Percentiles rank a stretch among this genome's conserved stretches.
Evolutionary conservation across 2,329 filamentous ascomycete genomes (phyloP).

Genomic region (Penicillium sp.): DNA sequence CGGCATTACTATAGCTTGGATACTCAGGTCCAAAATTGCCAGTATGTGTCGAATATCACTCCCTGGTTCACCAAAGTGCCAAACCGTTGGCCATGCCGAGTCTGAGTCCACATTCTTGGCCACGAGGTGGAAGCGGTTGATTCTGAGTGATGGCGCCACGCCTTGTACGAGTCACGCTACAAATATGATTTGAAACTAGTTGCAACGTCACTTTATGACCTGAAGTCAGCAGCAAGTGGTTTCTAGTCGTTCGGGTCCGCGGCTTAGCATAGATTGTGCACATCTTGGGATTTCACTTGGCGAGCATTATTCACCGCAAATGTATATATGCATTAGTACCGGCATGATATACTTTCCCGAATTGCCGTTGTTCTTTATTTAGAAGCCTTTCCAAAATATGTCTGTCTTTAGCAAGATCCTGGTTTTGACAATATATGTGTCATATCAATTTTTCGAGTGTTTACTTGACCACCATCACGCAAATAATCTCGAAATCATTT

Average conservation of each 20-base stretch:
- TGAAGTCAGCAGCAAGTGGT: background rate
- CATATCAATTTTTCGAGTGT: background rate
- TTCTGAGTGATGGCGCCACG: background rate
- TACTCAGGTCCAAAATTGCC: constrained; percentile 20
- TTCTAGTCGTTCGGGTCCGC: background rate
- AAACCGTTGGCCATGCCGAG: background rate
- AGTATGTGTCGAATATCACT: constrained; percentile 2
- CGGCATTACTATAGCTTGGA: constrained; percentile 31
- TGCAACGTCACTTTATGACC: background rate
- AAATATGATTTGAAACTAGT: background rate
- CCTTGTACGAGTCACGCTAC: background rate
- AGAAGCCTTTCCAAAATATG: background rate
- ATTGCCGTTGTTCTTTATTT: background rate
- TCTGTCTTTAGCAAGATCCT: background rate
- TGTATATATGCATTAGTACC: constrained; percentile 10
- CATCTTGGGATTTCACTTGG: background rate
- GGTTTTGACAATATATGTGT: background rate
- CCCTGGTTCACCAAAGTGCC: background rate
- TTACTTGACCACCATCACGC: background rate
- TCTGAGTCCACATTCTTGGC: constrained; percentile 1
- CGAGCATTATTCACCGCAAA: constrained; percentile 1
- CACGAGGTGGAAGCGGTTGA: background rate
- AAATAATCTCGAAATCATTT: background rate
- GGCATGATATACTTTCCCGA: background rate
- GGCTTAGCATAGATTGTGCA: constrained; percentile 11